phyloP scores from a whole-genome alignment of 164 flowering plant species.

The Litsea cubeba region DNA sequence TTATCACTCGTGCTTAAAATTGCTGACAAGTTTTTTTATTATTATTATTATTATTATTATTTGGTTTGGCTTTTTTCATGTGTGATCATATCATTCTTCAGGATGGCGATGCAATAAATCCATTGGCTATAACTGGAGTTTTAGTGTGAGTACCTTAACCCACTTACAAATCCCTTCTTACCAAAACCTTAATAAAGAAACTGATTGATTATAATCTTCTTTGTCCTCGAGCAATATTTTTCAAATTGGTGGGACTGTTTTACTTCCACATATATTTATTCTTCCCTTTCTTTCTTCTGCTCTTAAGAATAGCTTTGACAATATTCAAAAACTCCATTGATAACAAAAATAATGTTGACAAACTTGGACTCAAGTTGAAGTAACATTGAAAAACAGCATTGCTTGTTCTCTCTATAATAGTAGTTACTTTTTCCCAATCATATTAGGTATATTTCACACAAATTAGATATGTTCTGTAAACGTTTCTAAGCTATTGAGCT shows the following conservation, averaged over 20 bases:
- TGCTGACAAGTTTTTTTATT: neutral
- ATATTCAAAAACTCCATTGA: too few species aligned
- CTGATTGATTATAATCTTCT: neutral
- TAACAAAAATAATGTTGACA: too few species aligned
- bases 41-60: neutral
- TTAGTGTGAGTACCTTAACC: slow-evolving; percentile 57
- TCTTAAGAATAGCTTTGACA: neutral
- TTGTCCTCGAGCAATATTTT: neutral
- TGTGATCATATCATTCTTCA: slow-evolving; percentile 17
- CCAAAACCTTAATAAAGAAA: neutral
- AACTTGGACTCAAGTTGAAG: neutral
- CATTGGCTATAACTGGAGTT: slow-evolving; percentile 55
- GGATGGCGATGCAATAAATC: slow-evolving; percentile 59
- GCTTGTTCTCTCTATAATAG: neutral
- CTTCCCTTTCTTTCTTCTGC: neutral
- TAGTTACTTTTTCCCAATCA: neutral
- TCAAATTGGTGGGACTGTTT: neutral
- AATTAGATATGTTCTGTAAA: too few species aligned
- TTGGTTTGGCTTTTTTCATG: slow-evolving; percentile 1
- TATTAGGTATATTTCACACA: too few species aligned
- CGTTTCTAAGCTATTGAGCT: too few species aligned
- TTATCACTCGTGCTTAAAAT: neutral
- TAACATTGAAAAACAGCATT: neutral
- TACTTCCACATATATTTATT: neutral
- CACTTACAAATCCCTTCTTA: neutral